These are phyloP conservation scores for Trichoderma sp. DNA, from an alignment of 2,329 filamentous ascomycete species.

Conservation along the genomic window DNA sequence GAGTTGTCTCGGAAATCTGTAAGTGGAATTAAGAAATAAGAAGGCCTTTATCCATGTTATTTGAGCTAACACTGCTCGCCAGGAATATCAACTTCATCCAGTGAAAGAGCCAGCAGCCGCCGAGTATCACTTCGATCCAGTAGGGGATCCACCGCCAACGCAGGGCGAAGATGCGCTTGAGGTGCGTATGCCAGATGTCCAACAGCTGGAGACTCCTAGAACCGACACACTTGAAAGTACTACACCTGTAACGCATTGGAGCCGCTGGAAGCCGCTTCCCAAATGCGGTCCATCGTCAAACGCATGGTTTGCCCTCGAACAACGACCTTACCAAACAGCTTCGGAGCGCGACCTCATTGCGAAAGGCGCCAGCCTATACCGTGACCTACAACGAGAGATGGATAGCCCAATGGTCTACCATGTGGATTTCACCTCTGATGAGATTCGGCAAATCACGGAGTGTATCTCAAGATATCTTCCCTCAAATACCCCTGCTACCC, in stretches of 20 bases:
- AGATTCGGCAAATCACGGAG: slow-evolving; percentile 40
- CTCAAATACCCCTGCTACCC: slow-evolving; percentile 29
- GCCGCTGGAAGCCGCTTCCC: slow-evolving; percentile 1
- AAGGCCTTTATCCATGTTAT: neutral
- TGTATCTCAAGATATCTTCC: slow-evolving; percentile 32
- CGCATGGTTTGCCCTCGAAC: slow-evolving; percentile 26
- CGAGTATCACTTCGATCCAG: neutral
- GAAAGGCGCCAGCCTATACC: slow-evolving; percentile 32
- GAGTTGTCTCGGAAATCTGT: slow-evolving; percentile 34
- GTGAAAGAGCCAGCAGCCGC: neutral
- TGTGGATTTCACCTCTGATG: slow-evolving; percentile 51
- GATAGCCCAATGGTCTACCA: slow-evolving; percentile 42
- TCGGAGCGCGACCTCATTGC: slow-evolving; percentile 38
- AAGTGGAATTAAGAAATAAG: neutral
- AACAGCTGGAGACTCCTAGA: neutral
- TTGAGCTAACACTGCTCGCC: neutral
- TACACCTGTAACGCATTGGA: neutral
- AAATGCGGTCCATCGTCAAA: slow-evolving; percentile 14
- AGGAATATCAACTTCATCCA: neutral
- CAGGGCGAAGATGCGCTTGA: neutral
- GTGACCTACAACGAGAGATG: slow-evolving; percentile 8
- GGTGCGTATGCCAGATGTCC: neutral
- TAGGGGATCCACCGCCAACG: neutral
- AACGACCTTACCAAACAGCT: slow-evolving; percentile 37
- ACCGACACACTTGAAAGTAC: neutral